These are phyloP conservation scores for Daedaleopsis nitida DNA, from an alignment of 768 basidiomycete species.

Conservation along the genomic window DNA sequence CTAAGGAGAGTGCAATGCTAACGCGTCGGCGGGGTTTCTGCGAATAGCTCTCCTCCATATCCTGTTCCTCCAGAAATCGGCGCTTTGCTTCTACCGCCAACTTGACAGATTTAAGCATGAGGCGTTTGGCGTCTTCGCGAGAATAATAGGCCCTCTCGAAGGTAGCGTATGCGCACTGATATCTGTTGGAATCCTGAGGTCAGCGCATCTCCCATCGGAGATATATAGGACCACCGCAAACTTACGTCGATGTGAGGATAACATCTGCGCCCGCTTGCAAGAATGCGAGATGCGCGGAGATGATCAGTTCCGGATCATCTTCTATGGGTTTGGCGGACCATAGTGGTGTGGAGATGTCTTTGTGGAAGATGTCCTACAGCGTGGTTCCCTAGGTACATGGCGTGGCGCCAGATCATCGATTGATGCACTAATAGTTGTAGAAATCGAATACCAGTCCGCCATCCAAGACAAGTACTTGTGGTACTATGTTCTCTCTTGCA, in stretches of 20 bases:
- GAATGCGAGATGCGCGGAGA: slow-evolving; percentile 64
- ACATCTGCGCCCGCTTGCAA: slow-evolving; percentile 65
- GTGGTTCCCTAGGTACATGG: slow-evolving; percentile 74
- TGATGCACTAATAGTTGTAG: neutral
- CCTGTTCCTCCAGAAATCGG: slow-evolving; percentile 31
- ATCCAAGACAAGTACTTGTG: slow-evolving; percentile 8
- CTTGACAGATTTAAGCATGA: slow-evolving; percentile 56
- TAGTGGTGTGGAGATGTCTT: slow-evolving; percentile 55
- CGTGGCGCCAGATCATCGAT: neutral
- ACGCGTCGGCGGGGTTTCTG: slow-evolving; percentile 22
- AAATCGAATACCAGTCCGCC: slow-evolving; percentile 24
- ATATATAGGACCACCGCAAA: neutral
- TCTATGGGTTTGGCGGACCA: slow-evolving; percentile 72
- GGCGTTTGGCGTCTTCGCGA: slow-evolving; percentile 39
- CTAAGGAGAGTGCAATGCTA: slow-evolving; percentile 68
- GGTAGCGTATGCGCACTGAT: slow-evolving; percentile 62
- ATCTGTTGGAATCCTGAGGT: slow-evolving; percentile 40
- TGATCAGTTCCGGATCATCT: slow-evolving; percentile 53
- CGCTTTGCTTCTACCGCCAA: slow-evolving; percentile 51
- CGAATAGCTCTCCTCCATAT: slow-evolving; percentile 4
- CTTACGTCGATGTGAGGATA: slow-evolving; percentile 71
- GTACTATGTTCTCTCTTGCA: neutral
- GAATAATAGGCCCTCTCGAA: slow-evolving; percentile 55
- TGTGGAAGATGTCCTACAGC: slow-evolving; percentile 51
- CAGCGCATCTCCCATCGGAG: neutral